Conservation (phyloP, 192 early-diverging fungal species). For the Coemansia pectinata region DNA sequence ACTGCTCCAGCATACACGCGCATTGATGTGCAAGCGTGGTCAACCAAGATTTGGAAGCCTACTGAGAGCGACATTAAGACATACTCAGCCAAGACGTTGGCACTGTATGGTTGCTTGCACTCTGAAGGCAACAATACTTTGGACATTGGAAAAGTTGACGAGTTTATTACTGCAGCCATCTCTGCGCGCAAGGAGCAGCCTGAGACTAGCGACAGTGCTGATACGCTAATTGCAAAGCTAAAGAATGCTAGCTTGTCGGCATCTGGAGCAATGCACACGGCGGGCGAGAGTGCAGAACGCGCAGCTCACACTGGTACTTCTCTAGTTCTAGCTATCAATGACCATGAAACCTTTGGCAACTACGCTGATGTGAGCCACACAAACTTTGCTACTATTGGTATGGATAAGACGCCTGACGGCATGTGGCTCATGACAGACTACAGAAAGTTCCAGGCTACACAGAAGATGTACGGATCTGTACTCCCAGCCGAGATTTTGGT, state of each 20-base stretch:
- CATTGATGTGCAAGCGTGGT: slow-evolving; percentile 25
- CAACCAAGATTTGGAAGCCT: slow-evolving; percentile 9
- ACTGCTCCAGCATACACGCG: slow-evolving; percentile 30
- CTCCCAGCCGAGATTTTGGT: background rate
- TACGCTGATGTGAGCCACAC: background rate
- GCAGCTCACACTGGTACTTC: background rate
- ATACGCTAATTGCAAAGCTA: background rate
- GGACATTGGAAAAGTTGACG: background rate
- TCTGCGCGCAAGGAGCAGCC: background rate
- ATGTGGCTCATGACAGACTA: slow-evolving; percentile 12
- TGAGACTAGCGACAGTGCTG: background rate
- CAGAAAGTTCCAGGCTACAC: slow-evolving; percentile 13
- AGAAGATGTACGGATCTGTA: background rate
- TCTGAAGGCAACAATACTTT: background rate
- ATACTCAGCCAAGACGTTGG: slow-evolving; percentile 11
- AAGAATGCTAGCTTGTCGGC: background rate
- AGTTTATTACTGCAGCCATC: background rate
- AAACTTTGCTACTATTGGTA: background rate
- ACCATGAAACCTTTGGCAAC: background rate
- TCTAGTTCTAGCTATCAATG: slow-evolving; percentile 10
- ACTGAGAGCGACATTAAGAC: background rate
- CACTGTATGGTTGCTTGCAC: slow-evolving; percentile 15
- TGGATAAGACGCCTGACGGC: slow-evolving; percentile 13
- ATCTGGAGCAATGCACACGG: background rate
- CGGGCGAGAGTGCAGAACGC: background rate